These are phyloP conservation scores for Sporodiniella umbellata DNA, from an alignment of 371 early-diverging fungal species.

Conservation along the genomic window DNA sequence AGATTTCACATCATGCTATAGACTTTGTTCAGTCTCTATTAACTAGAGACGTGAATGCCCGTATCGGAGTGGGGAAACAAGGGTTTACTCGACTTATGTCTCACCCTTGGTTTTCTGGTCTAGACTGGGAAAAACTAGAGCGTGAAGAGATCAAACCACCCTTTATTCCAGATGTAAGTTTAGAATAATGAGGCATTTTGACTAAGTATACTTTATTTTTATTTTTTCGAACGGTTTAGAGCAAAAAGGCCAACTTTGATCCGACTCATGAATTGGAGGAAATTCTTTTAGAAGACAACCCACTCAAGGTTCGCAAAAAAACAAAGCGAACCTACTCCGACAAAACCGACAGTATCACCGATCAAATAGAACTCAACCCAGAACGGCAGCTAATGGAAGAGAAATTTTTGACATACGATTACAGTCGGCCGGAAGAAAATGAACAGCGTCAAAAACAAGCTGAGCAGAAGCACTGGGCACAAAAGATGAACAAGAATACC, in stretches of 20 bases:
- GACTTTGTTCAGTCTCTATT: constrained; percentile 57
- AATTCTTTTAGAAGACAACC: constrained; percentile 88
- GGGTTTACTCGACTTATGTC: constrained; percentile 51
- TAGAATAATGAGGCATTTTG: too few species aligned
- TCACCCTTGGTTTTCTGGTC: constrained; percentile 60
- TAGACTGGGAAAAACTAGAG: constrained; percentile 56
- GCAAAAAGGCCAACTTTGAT: constrained; percentile 85
- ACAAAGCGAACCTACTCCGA: constrained; percentile 15
- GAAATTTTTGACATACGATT: constrained; percentile 60
- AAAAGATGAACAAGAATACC: constrained; percentile 38
- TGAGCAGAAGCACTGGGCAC: constrained; percentile 17
- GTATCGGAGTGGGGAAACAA: constrained; percentile 56
- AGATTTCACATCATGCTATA: constrained; percentile 50
- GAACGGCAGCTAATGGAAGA: constrained; percentile 61
- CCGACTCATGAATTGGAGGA: constrained; percentile 95
- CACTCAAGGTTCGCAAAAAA: constrained; percentile 58
- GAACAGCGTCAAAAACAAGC: constrained; percentile 9
- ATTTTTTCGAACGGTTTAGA: constrained; percentile 27
- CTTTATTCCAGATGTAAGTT: constrained; percentile 60
- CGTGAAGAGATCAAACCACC: constrained; percentile 59
- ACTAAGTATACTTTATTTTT: background rate
- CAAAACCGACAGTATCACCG: background rate
- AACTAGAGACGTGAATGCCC: constrained; percentile 54
- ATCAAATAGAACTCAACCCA: constrained; percentile 20
- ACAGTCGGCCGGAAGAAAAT: constrained; percentile 50